A percentile compares a stretch with the other conserved stretches of the same genome.
Evolutionary conservation across 148 eudicot genomes (phyloP).

Genomic region (Chenopodium berlandieri): DNA sequence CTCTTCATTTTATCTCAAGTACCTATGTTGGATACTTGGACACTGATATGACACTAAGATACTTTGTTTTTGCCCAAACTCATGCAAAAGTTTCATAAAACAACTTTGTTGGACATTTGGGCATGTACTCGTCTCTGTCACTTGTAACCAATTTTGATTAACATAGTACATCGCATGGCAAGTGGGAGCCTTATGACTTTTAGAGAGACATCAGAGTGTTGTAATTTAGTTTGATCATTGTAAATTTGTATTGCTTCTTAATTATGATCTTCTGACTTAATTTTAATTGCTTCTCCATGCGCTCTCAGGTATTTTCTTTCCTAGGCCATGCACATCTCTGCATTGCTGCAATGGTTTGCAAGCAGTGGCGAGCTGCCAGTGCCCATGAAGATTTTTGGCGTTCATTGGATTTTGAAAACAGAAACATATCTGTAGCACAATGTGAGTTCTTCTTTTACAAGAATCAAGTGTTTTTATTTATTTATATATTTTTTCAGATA

Average conservation of each 20-base stretch:
- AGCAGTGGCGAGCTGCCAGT: constrained; percentile 94
- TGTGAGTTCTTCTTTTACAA: constrained; percentile 48
- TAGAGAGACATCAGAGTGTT: background rate
- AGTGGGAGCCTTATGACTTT: background rate
- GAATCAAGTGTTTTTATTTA: background rate
- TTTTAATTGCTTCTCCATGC: background rate
- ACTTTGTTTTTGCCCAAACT: no score
- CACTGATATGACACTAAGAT: no score
- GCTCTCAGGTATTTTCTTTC: constrained; percentile 78
- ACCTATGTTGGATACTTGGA: no score
- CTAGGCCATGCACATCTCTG: constrained; percentile 79
- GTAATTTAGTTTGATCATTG: background rate
- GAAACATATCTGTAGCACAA: constrained; percentile 60
- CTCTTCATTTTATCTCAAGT: no score
- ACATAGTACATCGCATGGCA: background rate
- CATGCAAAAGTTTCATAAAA: no score
- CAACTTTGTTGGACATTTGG: no score
- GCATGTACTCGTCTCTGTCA: no score
- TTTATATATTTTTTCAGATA: background rate
- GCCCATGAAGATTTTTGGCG: constrained; percentile 97
- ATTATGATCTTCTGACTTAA: background rate
- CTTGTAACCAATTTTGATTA: no score
- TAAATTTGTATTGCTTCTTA: background rate
- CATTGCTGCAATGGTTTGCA: constrained; percentile 86
- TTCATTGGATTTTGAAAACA: constrained; percentile 66